phyloP scores from a whole-genome alignment of 192 early-diverging fungal species.

The Coemansia sp. region DNA sequence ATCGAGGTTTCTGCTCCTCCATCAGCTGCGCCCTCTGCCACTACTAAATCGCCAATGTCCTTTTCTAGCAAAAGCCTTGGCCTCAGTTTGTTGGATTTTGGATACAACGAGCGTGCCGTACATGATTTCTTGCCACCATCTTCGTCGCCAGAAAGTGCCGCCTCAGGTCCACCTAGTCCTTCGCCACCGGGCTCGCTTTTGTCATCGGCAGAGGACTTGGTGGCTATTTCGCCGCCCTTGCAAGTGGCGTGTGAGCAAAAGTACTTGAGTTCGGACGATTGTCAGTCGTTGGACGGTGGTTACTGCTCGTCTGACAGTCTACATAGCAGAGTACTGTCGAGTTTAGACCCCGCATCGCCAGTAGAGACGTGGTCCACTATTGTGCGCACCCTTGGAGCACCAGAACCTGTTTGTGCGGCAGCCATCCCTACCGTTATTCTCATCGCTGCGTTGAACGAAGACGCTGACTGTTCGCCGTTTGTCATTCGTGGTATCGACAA shows the following conservation, averaged over 20 bases:
- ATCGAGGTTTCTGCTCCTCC: constrained; percentile 1
- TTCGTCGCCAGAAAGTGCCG: constrained; percentile 12
- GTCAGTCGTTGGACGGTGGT: neutral
- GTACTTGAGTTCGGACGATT: neutral
- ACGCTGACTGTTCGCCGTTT: constrained; percentile 14
- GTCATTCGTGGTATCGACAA: constrained; percentile 42
- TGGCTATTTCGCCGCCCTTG: neutral
- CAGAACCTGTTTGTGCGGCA: neutral
- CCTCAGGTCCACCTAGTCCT: constrained; percentile 2
- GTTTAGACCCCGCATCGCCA: neutral
- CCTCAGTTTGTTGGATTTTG: constrained; percentile 39
- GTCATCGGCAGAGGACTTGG: neutral
- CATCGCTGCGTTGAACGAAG: neutral
- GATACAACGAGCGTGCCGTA: constrained; percentile 29
- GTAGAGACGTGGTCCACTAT: neutral
- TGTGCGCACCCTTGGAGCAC: neutral
- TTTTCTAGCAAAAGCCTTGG: constrained; percentile 50
- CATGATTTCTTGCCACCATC: constrained; percentile 20
- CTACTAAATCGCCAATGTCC: constrained; percentile 20
- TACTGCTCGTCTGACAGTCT: neutral
- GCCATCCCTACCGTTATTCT: neutral
- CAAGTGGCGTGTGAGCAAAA: constrained; percentile 1
- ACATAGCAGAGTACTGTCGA: neutral
- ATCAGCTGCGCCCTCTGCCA: neutral
- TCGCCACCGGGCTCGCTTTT: constrained; percentile 5